Evolutionary conservation across 225 moss, liverwort and hornwort species (phyloP).

Genomic region (Rhytidiadelphus loreus): DNA sequence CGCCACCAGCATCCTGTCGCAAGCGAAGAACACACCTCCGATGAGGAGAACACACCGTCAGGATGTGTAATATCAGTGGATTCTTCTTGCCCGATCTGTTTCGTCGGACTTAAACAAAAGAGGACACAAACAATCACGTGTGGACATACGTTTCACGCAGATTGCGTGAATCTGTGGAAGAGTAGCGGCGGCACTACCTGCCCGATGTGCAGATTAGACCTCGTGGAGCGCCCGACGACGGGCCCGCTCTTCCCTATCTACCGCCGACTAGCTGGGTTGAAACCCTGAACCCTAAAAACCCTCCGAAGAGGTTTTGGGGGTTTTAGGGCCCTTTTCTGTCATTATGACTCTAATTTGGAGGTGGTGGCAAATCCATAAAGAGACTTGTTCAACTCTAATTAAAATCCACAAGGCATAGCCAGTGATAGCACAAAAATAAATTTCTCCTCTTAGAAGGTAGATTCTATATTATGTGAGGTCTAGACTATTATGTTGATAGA

Average conservation of each 20-base stretch:
- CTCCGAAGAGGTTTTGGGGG: no score
- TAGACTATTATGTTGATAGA: neutral
- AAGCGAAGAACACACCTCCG: neutral
- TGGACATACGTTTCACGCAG: neutral
- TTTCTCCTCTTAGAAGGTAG: neutral
- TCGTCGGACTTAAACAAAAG: neutral
- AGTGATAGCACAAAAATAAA: neutral
- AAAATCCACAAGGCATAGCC: neutral
- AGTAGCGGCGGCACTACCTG: neutral
- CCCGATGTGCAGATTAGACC: neutral
- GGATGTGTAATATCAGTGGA: neutral
- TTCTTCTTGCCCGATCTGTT: neutral
- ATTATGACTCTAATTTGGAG: neutral
- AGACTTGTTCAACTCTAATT: no score
- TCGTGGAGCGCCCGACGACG: no score
- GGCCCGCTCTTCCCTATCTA: no score
- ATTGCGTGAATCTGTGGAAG: neutral
- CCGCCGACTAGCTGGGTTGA: neutral
- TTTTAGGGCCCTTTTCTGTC: no score
- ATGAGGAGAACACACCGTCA: neutral
- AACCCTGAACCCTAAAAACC: no score
- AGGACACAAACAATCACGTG: neutral
- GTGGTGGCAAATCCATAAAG: neutral
- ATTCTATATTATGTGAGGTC: neutral
- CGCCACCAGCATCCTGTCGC: neutral